phyloP scores from a whole-genome alignment of 2,329 filamentous ascomycete species.

The Aureobasidium sp. region DNA sequence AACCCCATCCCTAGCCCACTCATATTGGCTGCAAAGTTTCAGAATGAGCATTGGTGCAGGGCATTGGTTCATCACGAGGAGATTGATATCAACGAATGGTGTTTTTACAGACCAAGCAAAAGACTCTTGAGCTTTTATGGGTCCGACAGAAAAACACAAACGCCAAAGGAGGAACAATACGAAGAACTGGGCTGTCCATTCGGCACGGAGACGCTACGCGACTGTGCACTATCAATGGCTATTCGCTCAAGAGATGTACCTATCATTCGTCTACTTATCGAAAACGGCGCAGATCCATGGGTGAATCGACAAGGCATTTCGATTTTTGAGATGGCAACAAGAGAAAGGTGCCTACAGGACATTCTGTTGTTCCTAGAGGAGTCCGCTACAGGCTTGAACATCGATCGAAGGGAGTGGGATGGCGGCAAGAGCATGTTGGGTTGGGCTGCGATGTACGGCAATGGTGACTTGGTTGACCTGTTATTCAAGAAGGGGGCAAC shows the following conservation, averaged over 20 bases:
- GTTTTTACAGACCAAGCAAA: neutral
- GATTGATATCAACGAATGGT: conserved; percentile 3
- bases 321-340: neutral
- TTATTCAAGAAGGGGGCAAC: neutral
- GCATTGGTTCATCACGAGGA: neutral
- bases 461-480: neutral
- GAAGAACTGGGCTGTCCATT: conserved; percentile 1
- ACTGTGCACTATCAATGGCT: conserved; percentile 1
- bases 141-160: neutral
- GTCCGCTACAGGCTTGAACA: neutral
- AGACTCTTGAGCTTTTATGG: conserved; percentile 2
- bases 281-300: conserved; percentile 6
- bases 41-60: neutral
- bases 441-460: conserved; percentile 1
- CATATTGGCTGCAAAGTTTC: neutral
- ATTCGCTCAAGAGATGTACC: neutral
- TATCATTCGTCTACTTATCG: neutral
- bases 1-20: conserved; percentile 5
- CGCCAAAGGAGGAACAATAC: conserved; percentile 1
- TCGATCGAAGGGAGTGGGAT: neutral
- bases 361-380: neutral
- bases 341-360: neutral
- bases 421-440: neutral
- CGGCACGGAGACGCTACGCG: neutral
- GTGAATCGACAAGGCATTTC: conserved; percentile 5